Percentiles rank a stretch among this genome's conserved stretches.
Conservation (phyloP, 129 eudicot genomes). For the Cynara cardunculus region DNA sequence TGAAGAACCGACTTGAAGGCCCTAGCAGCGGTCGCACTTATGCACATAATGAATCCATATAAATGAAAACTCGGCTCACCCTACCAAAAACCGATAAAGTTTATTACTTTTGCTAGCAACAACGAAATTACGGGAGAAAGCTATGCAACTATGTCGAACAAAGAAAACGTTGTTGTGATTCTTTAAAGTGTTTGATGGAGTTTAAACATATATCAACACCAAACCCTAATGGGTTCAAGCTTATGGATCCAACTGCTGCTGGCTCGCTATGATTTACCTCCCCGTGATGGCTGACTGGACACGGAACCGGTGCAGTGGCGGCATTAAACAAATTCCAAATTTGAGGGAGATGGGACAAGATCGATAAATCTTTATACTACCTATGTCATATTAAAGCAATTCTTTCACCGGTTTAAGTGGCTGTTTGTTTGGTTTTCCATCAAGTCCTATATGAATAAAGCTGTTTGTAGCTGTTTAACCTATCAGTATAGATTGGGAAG, state of each 20-base stretch:
- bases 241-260: background rate
- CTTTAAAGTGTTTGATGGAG: background rate
- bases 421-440: too few species aligned
- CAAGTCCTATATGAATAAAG: too few species aligned
- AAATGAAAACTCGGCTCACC: conserved; percentile 97
- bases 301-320: too few species aligned
- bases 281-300: too few species aligned
- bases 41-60: conserved; percentile 94
- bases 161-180: background rate
- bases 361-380: too few species aligned
- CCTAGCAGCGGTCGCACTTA: conserved; percentile 93
- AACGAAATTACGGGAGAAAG: background rate
- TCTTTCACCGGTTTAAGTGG: background rate
- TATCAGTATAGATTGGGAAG: too few species aligned
- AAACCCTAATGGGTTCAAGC: background rate
- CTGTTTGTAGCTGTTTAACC: too few species aligned
- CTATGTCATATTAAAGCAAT: background rate
- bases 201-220: background rate
- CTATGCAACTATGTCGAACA: background rate
- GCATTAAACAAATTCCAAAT: too few species aligned
- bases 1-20: conserved; percentile 99
- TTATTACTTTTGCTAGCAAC: background rate
- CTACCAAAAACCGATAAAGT: conserved; percentile 36
- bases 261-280: too few species aligned
- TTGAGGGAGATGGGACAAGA: too few species aligned